Percentiles rank a stretch among this genome's conserved stretches.
Conservation (phyloP, 2,329 filamentous ascomycete species). For the Penicillium sp. region DNA sequence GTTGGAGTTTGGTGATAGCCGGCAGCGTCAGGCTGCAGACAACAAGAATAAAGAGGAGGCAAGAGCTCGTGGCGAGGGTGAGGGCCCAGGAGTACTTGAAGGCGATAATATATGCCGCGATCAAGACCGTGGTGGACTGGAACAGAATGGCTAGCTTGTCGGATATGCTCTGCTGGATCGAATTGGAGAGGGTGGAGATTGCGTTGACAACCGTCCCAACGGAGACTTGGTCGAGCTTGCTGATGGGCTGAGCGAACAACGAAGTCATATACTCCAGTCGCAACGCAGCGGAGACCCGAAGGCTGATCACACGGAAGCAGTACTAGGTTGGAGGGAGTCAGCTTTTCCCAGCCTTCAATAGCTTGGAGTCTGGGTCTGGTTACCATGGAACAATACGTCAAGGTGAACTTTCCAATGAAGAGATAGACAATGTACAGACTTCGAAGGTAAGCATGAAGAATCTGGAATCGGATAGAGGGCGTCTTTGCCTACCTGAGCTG, state of each 20-base stretch:
- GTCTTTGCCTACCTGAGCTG: not conserved
- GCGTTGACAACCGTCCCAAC: conserved; percentile 54
- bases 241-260: conserved; percentile 14
- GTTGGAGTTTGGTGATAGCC: not conserved
- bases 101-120: not conserved
- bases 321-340: not conserved
- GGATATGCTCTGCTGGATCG: conserved; percentile 57
- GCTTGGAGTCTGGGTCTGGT: not conserved
- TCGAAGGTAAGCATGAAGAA: not conserved
- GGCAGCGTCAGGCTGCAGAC: not conserved
- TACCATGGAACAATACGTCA: not conserved
- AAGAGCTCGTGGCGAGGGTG: not conserved
- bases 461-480: not conserved
- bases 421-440: not conserved
- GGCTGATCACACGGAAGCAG: not conserved
- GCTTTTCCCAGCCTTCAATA: not conserved
- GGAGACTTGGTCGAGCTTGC: conserved; percentile 53
- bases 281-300: not conserved
- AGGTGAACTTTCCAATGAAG: not conserved
- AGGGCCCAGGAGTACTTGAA: not conserved
- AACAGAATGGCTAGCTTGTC: conserved; percentile 53
- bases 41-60: not conserved
- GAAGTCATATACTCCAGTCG: not conserved
- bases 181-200: conserved; percentile 56
- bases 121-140: conserved; percentile 23